Conservation (phyloP, 2,329 filamentous ascomycete species). For the Fusarium transvaalense region DNA sequence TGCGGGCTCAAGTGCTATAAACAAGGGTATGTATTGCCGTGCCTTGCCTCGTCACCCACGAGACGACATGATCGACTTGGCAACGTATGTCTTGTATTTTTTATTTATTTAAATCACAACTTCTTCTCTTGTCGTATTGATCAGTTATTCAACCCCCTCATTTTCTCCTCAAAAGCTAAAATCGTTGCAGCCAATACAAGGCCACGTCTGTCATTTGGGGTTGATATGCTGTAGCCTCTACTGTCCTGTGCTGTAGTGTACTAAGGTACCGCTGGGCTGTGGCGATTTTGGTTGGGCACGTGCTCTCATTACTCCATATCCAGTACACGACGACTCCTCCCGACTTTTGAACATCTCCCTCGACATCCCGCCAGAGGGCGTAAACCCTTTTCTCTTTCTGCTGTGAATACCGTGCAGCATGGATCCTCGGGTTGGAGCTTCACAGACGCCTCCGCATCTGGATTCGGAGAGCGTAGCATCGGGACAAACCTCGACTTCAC, state of each 20-base stretch:
- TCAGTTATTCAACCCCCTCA: not conserved
- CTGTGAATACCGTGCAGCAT: slow-evolving; percentile 9
- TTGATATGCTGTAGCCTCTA: not conserved
- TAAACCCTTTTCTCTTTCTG: not conserved
- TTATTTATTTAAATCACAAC: not conserved
- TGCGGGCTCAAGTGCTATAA: not conserved
- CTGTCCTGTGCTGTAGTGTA: not conserved
- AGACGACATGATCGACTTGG: slow-evolving; percentile 30
- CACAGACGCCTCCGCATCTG: slow-evolving; percentile 27
- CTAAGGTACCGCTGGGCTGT: slow-evolving; percentile 16
- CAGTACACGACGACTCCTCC: slow-evolving; percentile 14
- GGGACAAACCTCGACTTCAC: slow-evolving; percentile 31
- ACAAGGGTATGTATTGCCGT: slow-evolving; percentile 33
- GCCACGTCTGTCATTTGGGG: not conserved
- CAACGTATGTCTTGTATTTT: slow-evolving; percentile 22
- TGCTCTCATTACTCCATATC: slow-evolving; percentile 23
- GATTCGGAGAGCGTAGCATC: slow-evolving; percentile 33
- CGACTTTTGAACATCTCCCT: slow-evolving; percentile 13
- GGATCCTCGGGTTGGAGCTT: slow-evolving; percentile 17
- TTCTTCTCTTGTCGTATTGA: not conserved
- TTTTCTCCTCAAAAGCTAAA: slow-evolving; percentile 1
- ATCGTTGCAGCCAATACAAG: slow-evolving; percentile 22
- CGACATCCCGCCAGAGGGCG: slow-evolving; percentile 17
- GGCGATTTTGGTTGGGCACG: slow-evolving; percentile 39
- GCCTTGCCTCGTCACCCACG: slow-evolving; percentile 22